These are phyloP conservation scores for Mycena kentingensis DNA, from an alignment of 768 basidiomycete genomes.

Conservation along the genomic window DNA sequence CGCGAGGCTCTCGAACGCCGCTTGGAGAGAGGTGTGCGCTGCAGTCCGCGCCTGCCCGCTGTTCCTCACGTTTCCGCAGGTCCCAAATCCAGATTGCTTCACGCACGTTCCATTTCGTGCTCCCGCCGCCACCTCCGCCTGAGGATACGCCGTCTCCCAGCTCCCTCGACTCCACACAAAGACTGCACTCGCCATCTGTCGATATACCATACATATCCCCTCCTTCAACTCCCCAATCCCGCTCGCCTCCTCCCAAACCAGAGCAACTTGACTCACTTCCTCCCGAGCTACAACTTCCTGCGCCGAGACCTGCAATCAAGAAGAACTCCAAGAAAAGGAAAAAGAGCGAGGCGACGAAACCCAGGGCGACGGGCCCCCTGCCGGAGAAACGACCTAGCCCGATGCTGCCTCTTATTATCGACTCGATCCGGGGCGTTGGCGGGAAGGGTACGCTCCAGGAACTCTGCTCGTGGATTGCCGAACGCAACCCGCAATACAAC, in stretches of 20 bases:
- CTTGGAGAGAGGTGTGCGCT: slow-evolving; percentile 72
- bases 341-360: slow-evolving; percentile 53
- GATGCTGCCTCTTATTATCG: slow-evolving; percentile 89
- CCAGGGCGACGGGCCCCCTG: slow-evolving; percentile 68
- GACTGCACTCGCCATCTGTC: slow-evolving; percentile 76
- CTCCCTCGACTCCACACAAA: slow-evolving; percentile 67
- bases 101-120: slow-evolving; percentile 93
- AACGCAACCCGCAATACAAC: slow-evolving; percentile 87
- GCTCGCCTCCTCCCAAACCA: slow-evolving; percentile 65
- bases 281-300: slow-evolving; percentile 54
- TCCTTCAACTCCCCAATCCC: slow-evolving; percentile 79
- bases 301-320: slow-evolving; percentile 59
- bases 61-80: slow-evolving; percentile 43
- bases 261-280: slow-evolving; percentile 48
- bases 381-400: slow-evolving; percentile 89
- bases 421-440: slow-evolving; percentile 78
- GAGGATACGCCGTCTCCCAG: slow-evolving; percentile 83
- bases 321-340: slow-evolving; percentile 70
- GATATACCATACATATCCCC: slow-evolving; percentile 81
- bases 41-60: slow-evolving; percentile 6
- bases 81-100: slow-evolving; percentile 97
- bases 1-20: slow-evolving; percentile 83
- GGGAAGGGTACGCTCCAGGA: slow-evolving; percentile 91
- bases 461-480: slow-evolving; percentile 90
- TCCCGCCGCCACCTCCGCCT: slow-evolving; percentile 82